These are phyloP conservation scores for Rhizophagus prolifer DNA, from an alignment of 192 early-diverging fungal genomes.

Conservation along the genomic window DNA sequence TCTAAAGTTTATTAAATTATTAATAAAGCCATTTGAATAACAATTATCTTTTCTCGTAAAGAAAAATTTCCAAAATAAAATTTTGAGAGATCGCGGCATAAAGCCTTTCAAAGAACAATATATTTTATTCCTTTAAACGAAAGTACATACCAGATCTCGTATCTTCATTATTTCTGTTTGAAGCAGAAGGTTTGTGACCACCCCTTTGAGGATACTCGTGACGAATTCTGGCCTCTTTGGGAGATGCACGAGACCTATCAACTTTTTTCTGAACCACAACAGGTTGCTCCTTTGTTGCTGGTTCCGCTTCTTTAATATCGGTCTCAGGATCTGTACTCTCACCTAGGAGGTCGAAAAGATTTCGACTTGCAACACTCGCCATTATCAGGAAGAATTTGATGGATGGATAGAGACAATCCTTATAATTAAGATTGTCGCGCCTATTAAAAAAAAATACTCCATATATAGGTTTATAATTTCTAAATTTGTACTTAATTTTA, in stretches of 20 bases:
- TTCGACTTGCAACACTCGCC: slow-evolving; percentile 19
- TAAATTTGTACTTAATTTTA: not conserved
- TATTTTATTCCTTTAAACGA: not conserved
- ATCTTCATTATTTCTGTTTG: slow-evolving; percentile 20
- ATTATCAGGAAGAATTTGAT: slow-evolving; percentile 13
- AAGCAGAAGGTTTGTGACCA: slow-evolving; percentile 18
- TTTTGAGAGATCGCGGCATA: not conserved
- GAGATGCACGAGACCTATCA: slow-evolving; percentile 33
- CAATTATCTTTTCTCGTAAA: not conserved
- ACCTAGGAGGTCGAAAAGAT: slow-evolving; percentile 13
- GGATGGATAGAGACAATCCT: slow-evolving; percentile 17
- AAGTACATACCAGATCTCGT: slow-evolving; percentile 26
- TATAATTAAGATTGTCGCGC: slow-evolving; percentile 18
- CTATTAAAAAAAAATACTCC: not conserved
- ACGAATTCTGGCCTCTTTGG: slow-evolving; percentile 27
- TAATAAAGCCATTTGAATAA: not conserved
- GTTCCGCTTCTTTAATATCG: not conserved
- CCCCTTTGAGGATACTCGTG: slow-evolving; percentile 34
- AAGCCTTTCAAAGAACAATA: not conserved
- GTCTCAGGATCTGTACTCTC: slow-evolving; percentile 12
- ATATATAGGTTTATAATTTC: not conserved
- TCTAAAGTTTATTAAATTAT: no score
- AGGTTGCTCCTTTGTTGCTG: not conserved
- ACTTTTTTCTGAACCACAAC: slow-evolving; percentile 23
- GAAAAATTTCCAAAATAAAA: not conserved